Base-by-base conservation (phyloP, 2,329 filamentous ascomycete genomes). In the Periconia digitata region DNA sequence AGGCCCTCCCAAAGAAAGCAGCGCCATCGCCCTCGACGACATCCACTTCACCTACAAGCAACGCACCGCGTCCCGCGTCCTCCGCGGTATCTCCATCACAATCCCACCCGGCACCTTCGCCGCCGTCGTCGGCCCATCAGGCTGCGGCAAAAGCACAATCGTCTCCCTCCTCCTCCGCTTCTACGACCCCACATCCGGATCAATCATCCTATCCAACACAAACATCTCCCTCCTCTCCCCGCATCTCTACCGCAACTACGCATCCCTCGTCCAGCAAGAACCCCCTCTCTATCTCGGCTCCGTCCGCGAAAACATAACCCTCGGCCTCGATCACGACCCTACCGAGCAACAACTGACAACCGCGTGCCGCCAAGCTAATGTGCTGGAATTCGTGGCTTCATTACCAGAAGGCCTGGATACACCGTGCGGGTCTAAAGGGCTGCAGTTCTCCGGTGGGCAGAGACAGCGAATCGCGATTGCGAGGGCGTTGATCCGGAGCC, bases 381-480 rank as follows among this genome's bases (percentile, higher is more conserved):
- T 71, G 43, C 69, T 69, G 44, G 66, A 72, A 34, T 72, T 72
- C 58, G 70, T 71, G 68, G 63, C 56, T 36, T 61, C 64, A 20
- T 46, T 58, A 37, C 54, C 63, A 66, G 90, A 95, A 2, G 91
- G 90, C n/a, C 91, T 96, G 75, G 82, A 85, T 62, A 96, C 92
- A 0, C 67, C 92, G 2, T 91, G 95, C 23, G 92, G 94, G 21
- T 89, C 82, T 69, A 95, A 96, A 74, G 94, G 92, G 38, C 81
- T 55, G 59, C 72, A 6, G 4, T 54, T 71, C 8, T 70, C 66
- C 4, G 94, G 94, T 47, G 94, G 94, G 0, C 92, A 97, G 73
- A 95, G 96, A 70, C 92, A 99, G 72, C 89, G 94, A 51, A 85
- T 97, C 23, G 92, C 91, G 43, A 96, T 99, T 66, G 94, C 94